A percentile compares a stretch with the other conserved stretches of the same genome.
Conservation (phyloP, 73 alveolate genomes). For the Uronychia binucleata region DNA sequence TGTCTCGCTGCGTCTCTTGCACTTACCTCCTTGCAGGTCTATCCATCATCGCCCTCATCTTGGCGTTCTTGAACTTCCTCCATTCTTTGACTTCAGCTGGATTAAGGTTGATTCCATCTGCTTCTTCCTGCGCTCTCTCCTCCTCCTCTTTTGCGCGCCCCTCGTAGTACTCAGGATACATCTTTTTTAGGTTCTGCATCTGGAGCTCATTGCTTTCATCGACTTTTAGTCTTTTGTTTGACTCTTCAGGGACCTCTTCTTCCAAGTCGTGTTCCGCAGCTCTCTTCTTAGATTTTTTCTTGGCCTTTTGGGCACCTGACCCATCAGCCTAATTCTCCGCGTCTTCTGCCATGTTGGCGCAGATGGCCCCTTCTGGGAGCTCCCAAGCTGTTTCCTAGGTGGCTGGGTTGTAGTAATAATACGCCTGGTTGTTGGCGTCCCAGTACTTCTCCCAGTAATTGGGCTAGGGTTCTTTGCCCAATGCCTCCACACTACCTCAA, state of each 20-base stretch:
- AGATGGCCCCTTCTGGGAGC: constrained; percentile 82
- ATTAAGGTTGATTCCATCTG: constrained; percentile 16
- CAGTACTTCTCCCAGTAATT: constrained; percentile 64
- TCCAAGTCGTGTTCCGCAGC: constrained; percentile 4
- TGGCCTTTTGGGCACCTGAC: constrained; percentile 11
- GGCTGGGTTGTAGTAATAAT: constrained; percentile 90
- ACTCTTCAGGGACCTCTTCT: neutral
- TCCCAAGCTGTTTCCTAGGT: constrained; percentile 93
- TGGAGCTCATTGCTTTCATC: constrained; percentile 38
- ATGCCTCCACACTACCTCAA: too few species aligned
- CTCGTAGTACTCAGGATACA: constrained; percentile 59
- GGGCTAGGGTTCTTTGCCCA: constrained; percentile 4
- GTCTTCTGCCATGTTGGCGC: constrained; percentile 39
- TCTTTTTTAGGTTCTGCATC: constrained; percentile 27
- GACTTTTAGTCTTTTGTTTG: constrained; percentile 13
- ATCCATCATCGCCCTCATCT: constrained; percentile 72
- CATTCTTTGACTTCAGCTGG: constrained; percentile 50
- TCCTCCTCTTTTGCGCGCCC: constrained; percentile 41
- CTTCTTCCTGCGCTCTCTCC: constrained; percentile 20
- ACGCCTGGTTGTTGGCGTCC: constrained; percentile 78
- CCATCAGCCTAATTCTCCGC: neutral
- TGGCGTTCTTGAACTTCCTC: constrained; percentile 55
- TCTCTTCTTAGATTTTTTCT: constrained; percentile 55
- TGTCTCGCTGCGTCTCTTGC: constrained; percentile 84
- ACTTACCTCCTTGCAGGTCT: constrained; percentile 97